Evolutionary conservation across 331 rosid genomes (phyloP), one percentile per base, ranked within the genome.

Genomic region (Phaseolus coccineus): DNA sequence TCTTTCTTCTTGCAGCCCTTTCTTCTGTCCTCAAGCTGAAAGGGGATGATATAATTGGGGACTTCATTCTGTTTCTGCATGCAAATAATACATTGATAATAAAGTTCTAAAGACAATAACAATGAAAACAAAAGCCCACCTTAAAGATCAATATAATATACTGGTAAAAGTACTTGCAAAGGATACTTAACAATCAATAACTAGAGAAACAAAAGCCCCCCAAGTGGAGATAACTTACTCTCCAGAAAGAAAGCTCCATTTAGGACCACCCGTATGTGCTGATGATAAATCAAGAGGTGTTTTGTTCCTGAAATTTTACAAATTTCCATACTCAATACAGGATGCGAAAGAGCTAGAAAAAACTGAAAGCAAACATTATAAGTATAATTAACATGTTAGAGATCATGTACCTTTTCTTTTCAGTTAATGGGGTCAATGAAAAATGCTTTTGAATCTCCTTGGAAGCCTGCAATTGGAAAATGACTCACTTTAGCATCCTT

Each of bases 1-100:
- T 89, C 83, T 93, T 90, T 90, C 99, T 91, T 83, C 87, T 90
- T 64, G 91, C 89, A 53, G 97, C 96, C 69, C 99, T 89, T 77
- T 95, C 97, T 69, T 93, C 99, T 11, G 97, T 95, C 85, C 93
- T 88, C 82, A 95, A 84, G 87, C 87, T 82, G 87, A 95, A 91
- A 35, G 99, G 90, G 4, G 94, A 86, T 30, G 91, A 85, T 80
- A 93, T 88, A 69, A 89, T 80, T 2, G 94, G 97, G 15, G 96
- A 91, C 76, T 82, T 84, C 64, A 74, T 15, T 85, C 83, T 95
- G 56, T 91, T 90, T 88, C 93, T 95, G 94, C 90, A 82, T 22
- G 85, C 71, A 87, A 84, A 81, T 71, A 90, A 80, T 69, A 77
- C 76, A 72, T 86, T 74, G 66, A 56, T 89, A 84, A 79, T 85